Base-by-base conservation (phyloP, 1,139 yeast species). In the Pichia sp. region DNA sequence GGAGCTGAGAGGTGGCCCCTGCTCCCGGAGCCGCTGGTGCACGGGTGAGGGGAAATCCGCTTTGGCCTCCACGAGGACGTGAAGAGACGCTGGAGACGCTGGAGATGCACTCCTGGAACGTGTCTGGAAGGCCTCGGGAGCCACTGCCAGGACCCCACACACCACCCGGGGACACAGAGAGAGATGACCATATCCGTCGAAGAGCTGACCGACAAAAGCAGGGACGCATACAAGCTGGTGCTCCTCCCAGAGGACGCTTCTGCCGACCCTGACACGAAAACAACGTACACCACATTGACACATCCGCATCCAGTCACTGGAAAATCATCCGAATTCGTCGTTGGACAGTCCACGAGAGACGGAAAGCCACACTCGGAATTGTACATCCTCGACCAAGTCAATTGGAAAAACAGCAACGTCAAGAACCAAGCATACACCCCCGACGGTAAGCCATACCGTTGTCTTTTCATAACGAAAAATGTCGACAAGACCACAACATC, bases 331-430 rank as follows among this genome's bases (percentile, higher is more conserved):
- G 36, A 30, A 4, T 49, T 46, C 30, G 21, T 46, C 4, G 15
- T 48, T 5, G 38, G 35, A 12, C 11, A 18, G 8, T 6, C 11
- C 11, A 34, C 21, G 3, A 34, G 12, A 17, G 17, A 27, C 8
- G 9, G 34, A 33, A 1, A 28, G 14, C n/a, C n/a, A 28, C 10
- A 4, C 11, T 28, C 48, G 66, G 22, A 67, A 62, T 44, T 68
- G 69, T 2, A 50, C 73, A 3, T 57, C 67, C 20, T 60, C 75
- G 44, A 65, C 67, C 38, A 43, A 24, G 18, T 50, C n/a, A 42
- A 47, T 22, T 50, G 51, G 51, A 47, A 44, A 28, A 49, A 49
- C 22, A 5, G 11, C 8, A 44, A 33, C 14, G 36, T 46, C 1
- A 49, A 44, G 19, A 43, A 44, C 22, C 32, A 20, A n/a, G 34